Evolutionary conservation across 192 early-diverging fungal species (phyloP).

Genomic region (Entophlyctis luteolus): DNA sequence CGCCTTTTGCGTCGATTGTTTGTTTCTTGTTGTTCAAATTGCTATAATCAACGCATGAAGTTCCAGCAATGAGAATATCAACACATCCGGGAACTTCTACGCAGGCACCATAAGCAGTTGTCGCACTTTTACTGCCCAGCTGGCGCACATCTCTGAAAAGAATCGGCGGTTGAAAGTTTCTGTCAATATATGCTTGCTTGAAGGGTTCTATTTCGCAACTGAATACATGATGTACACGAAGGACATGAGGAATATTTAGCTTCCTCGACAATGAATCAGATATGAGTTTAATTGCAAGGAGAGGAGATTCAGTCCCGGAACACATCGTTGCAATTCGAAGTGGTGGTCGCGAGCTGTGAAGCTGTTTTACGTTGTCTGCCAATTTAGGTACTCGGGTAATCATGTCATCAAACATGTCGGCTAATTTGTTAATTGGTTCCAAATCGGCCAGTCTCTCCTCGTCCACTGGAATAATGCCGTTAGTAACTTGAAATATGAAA

Average conservation of each 20-base stretch:
- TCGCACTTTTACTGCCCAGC: slow-evolving; percentile 32
- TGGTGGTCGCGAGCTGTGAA: slow-evolving; percentile 24
- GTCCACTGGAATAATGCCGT: not conserved
- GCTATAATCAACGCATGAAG: slow-evolving; percentile 49
- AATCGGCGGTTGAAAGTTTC: slow-evolving; percentile 46
- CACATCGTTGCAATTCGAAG: slow-evolving; percentile 49
- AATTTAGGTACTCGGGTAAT: slow-evolving; percentile 20
- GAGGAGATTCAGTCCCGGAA: slow-evolving; percentile 46
- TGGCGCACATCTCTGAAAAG: slow-evolving; percentile 48
- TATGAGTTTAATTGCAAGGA: slow-evolving; percentile 39
- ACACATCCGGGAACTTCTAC: slow-evolving; percentile 38
- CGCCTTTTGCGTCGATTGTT: slow-evolving; percentile 29
- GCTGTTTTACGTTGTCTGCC: slow-evolving; percentile 17
- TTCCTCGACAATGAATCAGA: slow-evolving; percentile 21
- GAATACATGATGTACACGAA: slow-evolving; percentile 42
- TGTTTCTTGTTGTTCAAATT: slow-evolving; percentile 49
- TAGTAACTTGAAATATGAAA: too few species aligned
- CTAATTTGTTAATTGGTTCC: slow-evolving; percentile 35
- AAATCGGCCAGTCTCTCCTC: slow-evolving; percentile 13
- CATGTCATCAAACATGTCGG: slow-evolving; percentile 42
- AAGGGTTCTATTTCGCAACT: slow-evolving; percentile 50
- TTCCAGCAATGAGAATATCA: slow-evolving; percentile 44
- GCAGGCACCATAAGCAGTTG: slow-evolving; percentile 41
- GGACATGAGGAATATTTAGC: slow-evolving; percentile 21
- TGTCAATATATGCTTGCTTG: slow-evolving; percentile 53